Conservation (phyloP, 176 grass and related monocot species). For the Lolium perenne region DNA sequence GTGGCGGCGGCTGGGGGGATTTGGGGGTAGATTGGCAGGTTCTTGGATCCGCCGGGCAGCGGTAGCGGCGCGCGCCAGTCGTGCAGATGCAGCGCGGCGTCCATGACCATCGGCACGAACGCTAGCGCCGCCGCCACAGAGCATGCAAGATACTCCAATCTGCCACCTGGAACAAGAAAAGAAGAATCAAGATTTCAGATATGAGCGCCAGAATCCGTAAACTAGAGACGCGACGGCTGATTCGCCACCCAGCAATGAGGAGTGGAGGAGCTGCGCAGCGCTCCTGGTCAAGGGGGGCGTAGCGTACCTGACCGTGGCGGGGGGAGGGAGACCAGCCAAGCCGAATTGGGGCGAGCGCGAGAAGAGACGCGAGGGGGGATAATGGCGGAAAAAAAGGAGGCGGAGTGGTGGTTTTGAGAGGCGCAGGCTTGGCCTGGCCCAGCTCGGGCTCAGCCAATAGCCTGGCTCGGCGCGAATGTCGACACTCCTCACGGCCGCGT, state of each 20-base stretch:
- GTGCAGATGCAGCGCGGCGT: constrained; percentile 58
- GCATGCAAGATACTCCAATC: constrained; percentile 16
- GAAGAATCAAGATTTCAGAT: neutral
- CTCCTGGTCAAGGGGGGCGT: no score
- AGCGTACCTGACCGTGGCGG: no score
- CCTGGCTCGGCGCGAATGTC: constrained; percentile 26
- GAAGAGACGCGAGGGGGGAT: neutral
- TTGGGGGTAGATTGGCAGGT: constrained; percentile 51
- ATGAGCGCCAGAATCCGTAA: neutral
- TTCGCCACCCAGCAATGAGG: neutral
- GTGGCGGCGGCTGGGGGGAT: constrained; percentile 28
- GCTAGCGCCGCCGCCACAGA: constrained; percentile 17
- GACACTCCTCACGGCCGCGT: constrained; percentile 23
- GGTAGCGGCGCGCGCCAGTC: constrained; percentile 48
- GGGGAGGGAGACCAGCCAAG: neutral
- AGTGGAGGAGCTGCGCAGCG: no score
- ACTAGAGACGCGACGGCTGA: neutral
- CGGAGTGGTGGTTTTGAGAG: constrained; percentile 43
- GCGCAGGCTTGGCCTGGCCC: constrained; percentile 21
- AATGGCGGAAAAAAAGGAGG: constrained; percentile 2
- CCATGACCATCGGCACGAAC: constrained; percentile 61
- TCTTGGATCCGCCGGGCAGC: constrained; percentile 50
- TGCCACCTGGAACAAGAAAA: constrained; percentile 34
- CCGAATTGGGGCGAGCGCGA: neutral
- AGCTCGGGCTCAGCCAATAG: neutral